A percentile compares a stretch with the other conserved stretches of the same genome.
These are phyloP conservation scores for Dendrocalamus sinicus DNA, from an alignment of 176 grass and related monocot species.

Conservation along the genomic window DNA sequence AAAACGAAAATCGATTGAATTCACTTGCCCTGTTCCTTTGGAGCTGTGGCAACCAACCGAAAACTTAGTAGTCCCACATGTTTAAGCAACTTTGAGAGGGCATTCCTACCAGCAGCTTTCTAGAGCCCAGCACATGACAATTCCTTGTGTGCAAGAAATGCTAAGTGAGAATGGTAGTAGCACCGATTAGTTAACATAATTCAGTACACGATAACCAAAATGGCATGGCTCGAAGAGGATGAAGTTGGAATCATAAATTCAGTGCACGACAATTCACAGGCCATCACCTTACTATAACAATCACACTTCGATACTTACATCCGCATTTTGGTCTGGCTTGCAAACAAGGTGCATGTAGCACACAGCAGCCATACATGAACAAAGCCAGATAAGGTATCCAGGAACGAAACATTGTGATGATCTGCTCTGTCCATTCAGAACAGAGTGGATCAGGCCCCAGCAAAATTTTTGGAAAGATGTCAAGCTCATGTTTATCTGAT, in stretches of 20 bases:
- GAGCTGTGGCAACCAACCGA: neutral
- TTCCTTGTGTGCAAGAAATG: constrained; percentile 6
- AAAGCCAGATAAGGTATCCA: neutral
- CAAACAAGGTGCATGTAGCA: neutral
- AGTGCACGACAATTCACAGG: neutral
- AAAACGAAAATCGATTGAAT: neutral
- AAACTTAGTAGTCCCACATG: neutral
- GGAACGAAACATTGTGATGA: neutral
- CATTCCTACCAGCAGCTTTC: neutral
- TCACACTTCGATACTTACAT: neutral
- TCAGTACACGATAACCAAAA: too few species aligned
- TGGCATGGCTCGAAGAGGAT: too few species aligned
- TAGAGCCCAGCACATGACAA: neutral
- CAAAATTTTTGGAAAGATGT: neutral
- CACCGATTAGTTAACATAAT: neutral
- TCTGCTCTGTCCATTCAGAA: neutral
- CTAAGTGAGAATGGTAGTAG: neutral
- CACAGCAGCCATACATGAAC: neutral
- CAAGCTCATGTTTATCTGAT: neutral
- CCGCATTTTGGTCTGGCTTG: neutral
- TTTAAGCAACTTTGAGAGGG: neutral
- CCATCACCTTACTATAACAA: neutral
- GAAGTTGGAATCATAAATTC: neutral
- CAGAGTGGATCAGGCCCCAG: constrained; percentile 13
- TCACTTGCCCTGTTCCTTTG: neutral